phyloP scores from a whole-genome alignment of 441 rosid genomes.

The Syzygium malaccense region DNA sequence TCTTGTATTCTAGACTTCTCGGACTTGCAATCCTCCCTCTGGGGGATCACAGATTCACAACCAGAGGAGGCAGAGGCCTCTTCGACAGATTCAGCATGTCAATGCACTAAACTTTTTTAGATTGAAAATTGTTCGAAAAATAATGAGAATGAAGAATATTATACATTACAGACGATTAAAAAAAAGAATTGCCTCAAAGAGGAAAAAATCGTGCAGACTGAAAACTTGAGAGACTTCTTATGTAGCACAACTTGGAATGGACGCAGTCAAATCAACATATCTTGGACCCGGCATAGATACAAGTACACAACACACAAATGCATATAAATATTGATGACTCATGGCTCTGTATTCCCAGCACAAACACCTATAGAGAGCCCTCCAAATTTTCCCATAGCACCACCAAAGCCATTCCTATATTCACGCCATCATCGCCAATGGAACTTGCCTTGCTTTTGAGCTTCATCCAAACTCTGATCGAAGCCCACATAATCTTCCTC shows the following conservation, averaged over 20 bases:
- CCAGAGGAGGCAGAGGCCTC: constrained; percentile 37
- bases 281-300: not conserved
- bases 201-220: no score
- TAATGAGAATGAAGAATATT: no score
- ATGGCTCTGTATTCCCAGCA: not conserved
- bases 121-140: no score
- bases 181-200: no score
- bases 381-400: not conserved
- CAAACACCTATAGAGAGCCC: not conserved
- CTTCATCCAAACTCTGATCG: constrained; percentile 18
- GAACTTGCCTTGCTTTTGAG: not conserved
- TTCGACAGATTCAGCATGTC: constrained; percentile 7
- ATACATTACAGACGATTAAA: no score
- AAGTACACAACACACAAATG: no score
- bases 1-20: not conserved
- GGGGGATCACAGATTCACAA: constrained; percentile 8
- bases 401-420: not conserved
- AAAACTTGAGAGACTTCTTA: no score
- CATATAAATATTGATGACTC: not conserved
- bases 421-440: not conserved
- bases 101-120: no score
- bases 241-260: no score
- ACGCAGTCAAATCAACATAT: no score
- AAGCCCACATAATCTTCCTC: constrained; percentile 22
- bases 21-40: constrained; percentile 13